phyloP scores from a whole-genome alignment of 768 basidiomycete species.

The Boletus pseudopeckii region DNA sequence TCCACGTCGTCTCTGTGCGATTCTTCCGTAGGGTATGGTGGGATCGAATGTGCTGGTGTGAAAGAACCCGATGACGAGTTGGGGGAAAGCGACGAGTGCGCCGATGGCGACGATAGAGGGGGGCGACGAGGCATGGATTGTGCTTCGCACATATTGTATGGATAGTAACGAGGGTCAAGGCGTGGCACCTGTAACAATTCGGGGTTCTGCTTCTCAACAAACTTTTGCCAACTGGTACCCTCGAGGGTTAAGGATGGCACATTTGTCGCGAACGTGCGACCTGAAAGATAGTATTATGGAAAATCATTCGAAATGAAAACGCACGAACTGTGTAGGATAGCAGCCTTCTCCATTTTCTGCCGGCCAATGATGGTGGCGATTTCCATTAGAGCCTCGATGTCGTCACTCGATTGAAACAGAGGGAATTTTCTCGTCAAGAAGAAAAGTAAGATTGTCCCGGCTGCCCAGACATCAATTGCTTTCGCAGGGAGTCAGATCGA shows the following conservation, averaged over 20 bases:
- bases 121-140: constrained; percentile 18
- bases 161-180: constrained; percentile 53
- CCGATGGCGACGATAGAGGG: constrained; percentile 36
- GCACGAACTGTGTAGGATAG: constrained; percentile 81
- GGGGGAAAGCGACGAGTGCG: constrained; percentile 24
- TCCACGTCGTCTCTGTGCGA: constrained; percentile 55
- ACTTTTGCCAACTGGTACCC: constrained; percentile 66
- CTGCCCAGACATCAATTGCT: constrained; percentile 98
- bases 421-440: constrained; percentile 93
- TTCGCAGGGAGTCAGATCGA: constrained; percentile 10
- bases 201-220: constrained; percentile 80
- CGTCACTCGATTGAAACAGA: constrained; percentile 89
- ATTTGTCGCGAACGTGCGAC: constrained; percentile 88
- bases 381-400: constrained; percentile 94
- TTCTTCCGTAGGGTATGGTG: constrained; percentile 31
- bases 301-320: background rate
- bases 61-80: constrained; percentile 22
- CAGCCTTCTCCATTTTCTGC: constrained; percentile 77
- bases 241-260: constrained; percentile 70
- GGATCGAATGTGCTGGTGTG: constrained; percentile 11
- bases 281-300: constrained; percentile 38
- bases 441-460: constrained; percentile 87
- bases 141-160: constrained; percentile 39
- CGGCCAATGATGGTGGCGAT: constrained; percentile 84
- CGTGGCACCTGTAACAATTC: constrained; percentile 50